A percentile compares a stretch with the other conserved stretches of the same genome.
Conservation (phyloP, 345 rosid genomes). For the Brassica cretica region DNA sequence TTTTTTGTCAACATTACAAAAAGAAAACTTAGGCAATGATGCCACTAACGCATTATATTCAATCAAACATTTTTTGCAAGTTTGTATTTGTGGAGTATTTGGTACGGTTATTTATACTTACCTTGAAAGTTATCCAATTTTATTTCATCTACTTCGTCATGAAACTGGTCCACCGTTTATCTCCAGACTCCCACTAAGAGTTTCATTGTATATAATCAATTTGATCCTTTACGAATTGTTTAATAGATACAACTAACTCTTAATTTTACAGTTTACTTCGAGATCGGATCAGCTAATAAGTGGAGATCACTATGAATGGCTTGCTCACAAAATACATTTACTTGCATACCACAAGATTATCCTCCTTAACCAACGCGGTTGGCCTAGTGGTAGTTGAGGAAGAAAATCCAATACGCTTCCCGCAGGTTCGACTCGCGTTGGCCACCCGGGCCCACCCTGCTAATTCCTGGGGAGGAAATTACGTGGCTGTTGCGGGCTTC, state of each 20-base stretch:
- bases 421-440: no score
- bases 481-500: no score
- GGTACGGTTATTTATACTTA: slow-evolving; percentile 29
- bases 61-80: slow-evolving; percentile 12
- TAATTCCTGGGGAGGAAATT: no score
- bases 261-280: neutral
- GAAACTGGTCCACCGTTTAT: slow-evolving; percentile 20
- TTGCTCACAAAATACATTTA: slow-evolving; percentile 9
- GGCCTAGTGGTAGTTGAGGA: no score
- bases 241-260: neutral
- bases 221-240: neutral
- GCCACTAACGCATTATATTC: neutral
- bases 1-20: neutral
- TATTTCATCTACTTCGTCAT: slow-evolving; percentile 18
- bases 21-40: slow-evolving; percentile 25
- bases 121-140: slow-evolving; percentile 36
- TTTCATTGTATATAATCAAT: neutral
- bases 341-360: neutral
- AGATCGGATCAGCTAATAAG: neutral
- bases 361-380: neutral
- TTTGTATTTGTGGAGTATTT: slow-evolving; percentile 32
- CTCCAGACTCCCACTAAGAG: neutral
- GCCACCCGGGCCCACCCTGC: no score
- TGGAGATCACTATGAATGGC: neutral
- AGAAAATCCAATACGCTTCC: no score